Conservation (phyloP, 768 basidiomycete species). For the Termitomyces eurrhizus region DNA sequence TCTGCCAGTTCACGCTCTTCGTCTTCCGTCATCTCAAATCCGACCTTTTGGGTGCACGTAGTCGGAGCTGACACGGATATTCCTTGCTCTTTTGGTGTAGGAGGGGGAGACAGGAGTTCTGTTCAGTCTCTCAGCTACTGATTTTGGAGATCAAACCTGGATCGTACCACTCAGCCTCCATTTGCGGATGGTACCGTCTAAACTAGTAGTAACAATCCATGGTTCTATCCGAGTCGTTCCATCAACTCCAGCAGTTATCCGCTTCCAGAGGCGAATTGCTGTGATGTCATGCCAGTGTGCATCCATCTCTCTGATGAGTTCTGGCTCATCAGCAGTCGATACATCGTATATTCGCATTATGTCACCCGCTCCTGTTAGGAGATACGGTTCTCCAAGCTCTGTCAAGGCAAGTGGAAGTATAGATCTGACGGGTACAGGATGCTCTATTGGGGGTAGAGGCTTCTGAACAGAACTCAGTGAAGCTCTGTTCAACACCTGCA, state of each 20-base stretch:
- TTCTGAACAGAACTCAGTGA: slow-evolving; percentile 24
- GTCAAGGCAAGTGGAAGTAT: slow-evolving; percentile 67
- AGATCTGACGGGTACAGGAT: slow-evolving; percentile 65
- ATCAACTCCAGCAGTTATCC: slow-evolving; percentile 40
- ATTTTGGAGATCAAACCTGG: neutral
- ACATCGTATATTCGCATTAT: slow-evolving; percentile 78
- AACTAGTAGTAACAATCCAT: slow-evolving; percentile 79
- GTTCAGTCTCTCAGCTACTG: neutral
- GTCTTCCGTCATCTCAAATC: slow-evolving; percentile 68
- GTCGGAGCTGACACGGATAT: slow-evolving; percentile 9
- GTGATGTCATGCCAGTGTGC: slow-evolving; percentile 92
- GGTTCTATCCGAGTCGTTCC: slow-evolving; percentile 55
- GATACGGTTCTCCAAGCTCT: slow-evolving; percentile 63
- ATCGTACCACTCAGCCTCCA: slow-evolving; percentile 71
- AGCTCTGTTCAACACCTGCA: slow-evolving; percentile 54
- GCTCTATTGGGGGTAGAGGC: slow-evolving; percentile 48
- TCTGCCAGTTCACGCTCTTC: slow-evolving; percentile 90
- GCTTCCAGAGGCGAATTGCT: slow-evolving; percentile 69
- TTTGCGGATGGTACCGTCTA: slow-evolving; percentile 84
- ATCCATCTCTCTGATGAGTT: slow-evolving; percentile 69
- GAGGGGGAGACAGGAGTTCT: slow-evolving; percentile 41
- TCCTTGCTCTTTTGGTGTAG: slow-evolving; percentile 9
- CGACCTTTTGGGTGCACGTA: slow-evolving; percentile 13
- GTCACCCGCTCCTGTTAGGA: slow-evolving; percentile 84
- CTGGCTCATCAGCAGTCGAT: slow-evolving; percentile 61